Evolutionary conservation across 2,329 filamentous ascomycete species (phyloP).

Genomic region (Colletotrichum lupini): DNA sequence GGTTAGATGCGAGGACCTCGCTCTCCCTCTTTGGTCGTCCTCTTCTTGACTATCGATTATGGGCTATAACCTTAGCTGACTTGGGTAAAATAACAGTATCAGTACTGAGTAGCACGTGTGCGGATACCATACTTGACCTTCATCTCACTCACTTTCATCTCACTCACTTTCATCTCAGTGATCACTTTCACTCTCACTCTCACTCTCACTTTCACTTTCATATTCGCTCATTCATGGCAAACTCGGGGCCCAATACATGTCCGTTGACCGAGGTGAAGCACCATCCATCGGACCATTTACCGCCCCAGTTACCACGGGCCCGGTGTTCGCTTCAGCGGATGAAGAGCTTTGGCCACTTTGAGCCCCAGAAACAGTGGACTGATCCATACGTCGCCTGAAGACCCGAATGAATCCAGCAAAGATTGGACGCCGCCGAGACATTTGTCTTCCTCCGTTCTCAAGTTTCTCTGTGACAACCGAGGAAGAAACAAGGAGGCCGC

Average conservation of each 20-base stretch:
- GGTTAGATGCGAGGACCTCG: background rate
- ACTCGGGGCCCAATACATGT: background rate
- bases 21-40: background rate
- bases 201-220: background rate
- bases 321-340: background rate
- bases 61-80: background rate
- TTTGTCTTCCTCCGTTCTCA: background rate
- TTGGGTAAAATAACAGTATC: background rate
- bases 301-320: background rate
- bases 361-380: constrained; percentile 12
- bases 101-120: background rate
- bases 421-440: constrained; percentile 26
- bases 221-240: background rate
- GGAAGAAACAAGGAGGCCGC: constrained; percentile 17
- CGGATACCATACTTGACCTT: background rate
- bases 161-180: background rate
- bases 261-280: constrained; percentile 3
- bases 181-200: background rate
- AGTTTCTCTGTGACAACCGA: background rate
- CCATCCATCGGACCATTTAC: background rate
- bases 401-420: background rate
- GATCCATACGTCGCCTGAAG: background rate
- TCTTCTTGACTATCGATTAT: background rate
- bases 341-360: background rate
- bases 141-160: background rate